Conservation (phyloP, 176 grass and related monocot species). For the Triticum turgidum region DNA sequence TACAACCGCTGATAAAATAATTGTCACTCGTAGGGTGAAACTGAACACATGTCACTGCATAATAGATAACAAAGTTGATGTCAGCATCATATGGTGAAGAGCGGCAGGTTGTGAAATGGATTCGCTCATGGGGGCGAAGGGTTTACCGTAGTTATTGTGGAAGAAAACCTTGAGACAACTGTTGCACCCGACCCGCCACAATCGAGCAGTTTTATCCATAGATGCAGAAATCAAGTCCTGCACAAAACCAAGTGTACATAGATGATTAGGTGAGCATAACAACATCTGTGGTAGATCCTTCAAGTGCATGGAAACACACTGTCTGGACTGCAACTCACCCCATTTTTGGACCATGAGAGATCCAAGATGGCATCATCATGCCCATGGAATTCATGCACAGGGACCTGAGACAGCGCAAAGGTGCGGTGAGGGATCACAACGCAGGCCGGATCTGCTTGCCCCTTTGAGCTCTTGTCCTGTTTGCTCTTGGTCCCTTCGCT, state of each 20-base stretch:
- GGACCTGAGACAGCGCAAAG: slow-evolving; percentile 59
- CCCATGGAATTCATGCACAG: slow-evolving; percentile 72
- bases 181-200: slow-evolving; percentile 70
- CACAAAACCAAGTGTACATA: slow-evolving; percentile 21
- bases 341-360: slow-evolving; percentile 86
- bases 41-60: slow-evolving; percentile 87
- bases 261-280: slow-evolving; percentile 32
- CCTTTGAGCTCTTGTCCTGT: slow-evolving; percentile 42
- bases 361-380: slow-evolving; percentile 74
- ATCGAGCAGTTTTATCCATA: slow-evolving; percentile 83
- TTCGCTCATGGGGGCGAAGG: not conserved
- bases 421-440: slow-evolving; percentile 68
- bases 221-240: slow-evolving; percentile 79
- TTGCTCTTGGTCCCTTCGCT: slow-evolving; percentile 57
- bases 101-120: not conserved
- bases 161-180: slow-evolving; percentile 78
- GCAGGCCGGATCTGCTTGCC: slow-evolving; percentile 51
- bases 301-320: not conserved
- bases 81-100: not conserved
- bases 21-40: slow-evolving; percentile 69
- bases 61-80: slow-evolving; percentile 33
- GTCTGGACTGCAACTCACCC: slow-evolving; percentile 43
- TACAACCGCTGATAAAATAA: slow-evolving; percentile 78
- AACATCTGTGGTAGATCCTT: slow-evolving; percentile 21
- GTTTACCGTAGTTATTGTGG: slow-evolving; percentile 78